Percentiles rank a stretch among this genome's conserved stretches.
Conservation (phyloP, 2,329 filamentous ascomycete species). For the Scedosporium boydii region DNA sequence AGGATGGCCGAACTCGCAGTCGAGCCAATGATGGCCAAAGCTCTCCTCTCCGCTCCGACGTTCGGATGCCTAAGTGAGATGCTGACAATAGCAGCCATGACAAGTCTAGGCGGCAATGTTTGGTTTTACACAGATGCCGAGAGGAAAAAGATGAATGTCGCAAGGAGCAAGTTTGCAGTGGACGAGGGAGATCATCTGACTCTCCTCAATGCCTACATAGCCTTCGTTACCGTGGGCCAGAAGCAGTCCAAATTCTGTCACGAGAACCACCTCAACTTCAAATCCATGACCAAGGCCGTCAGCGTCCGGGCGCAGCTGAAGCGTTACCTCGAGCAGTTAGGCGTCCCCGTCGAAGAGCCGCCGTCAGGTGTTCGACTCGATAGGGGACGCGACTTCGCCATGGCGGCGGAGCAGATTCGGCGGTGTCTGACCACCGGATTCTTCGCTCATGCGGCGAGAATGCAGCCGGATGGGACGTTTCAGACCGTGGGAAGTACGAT, state of each 20-base stretch:
- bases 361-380: constrained; percentile 17
- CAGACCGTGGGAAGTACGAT: constrained; percentile 73
- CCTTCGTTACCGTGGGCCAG: constrained; percentile 73
- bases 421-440: constrained; percentile 82
- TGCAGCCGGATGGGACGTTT: constrained; percentile 90
- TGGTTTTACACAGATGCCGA: constrained; percentile 77
- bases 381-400: constrained; percentile 13
- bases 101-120: constrained; percentile 69
- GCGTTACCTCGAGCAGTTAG: constrained; percentile 79
- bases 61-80: constrained; percentile 81
- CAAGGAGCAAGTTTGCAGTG: constrained; percentile 73
- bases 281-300: constrained; percentile 70
- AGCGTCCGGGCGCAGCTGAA: constrained; percentile 81
- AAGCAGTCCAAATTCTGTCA: constrained; percentile 83
- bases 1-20: constrained; percentile 90
- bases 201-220: constrained; percentile 84
- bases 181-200: constrained; percentile 93
- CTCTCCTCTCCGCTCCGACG: constrained; percentile 61
- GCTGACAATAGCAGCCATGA: constrained; percentile 89
- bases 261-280: constrained; percentile 80
- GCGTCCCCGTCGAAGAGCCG: constrained; percentile 58
- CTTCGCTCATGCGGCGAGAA: constrained; percentile 86
- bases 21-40: constrained; percentile 93
- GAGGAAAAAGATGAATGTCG: constrained; percentile 64
- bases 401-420: constrained; percentile 62